These are phyloP conservation scores for Candida bentonensis DNA, from an alignment of 805 yeast genomes.

Conservation along the genomic window DNA sequence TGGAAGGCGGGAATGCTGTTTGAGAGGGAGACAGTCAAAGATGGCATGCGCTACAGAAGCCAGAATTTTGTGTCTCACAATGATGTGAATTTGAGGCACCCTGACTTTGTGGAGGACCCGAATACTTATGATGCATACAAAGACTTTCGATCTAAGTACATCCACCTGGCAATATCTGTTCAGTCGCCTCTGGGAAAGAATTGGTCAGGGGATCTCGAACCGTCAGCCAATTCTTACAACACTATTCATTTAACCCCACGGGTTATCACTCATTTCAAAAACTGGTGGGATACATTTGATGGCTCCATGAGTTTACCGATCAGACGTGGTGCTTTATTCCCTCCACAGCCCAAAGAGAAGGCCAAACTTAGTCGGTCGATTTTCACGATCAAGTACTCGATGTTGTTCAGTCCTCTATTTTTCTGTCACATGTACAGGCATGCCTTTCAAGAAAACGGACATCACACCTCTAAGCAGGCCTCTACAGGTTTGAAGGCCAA, in stretches of 20 bases:
- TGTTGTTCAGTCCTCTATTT: slow-evolving; percentile 58
- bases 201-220: slow-evolving; percentile 4
- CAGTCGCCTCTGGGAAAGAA: slow-evolving; percentile 25
- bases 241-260: slow-evolving; percentile 65
- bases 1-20: slow-evolving; percentile 69
- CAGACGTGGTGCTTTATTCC: slow-evolving; percentile 58
- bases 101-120: slow-evolving; percentile 32
- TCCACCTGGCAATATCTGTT: slow-evolving; percentile 56
- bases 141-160: slow-evolving; percentile 68
- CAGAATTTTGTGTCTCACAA: slow-evolving; percentile 45
- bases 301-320: slow-evolving; percentile 69
- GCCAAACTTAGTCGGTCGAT: slow-evolving; percentile 61
- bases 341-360: slow-evolving; percentile 23
- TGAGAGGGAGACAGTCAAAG: slow-evolving; percentile 39
- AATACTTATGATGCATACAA: slow-evolving; percentile 61
- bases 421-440: slow-evolving; percentile 56
- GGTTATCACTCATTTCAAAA: slow-evolving; percentile 50
- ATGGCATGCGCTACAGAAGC: slow-evolving; percentile 30
- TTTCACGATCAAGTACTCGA: slow-evolving; percentile 65
- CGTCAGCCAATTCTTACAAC: slow-evolving; percentile 33
- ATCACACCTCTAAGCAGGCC: slow-evolving; percentile 27
- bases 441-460: slow-evolving; percentile 24
- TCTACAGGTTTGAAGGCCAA: slow-evolving; percentile 58
- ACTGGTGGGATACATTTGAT: slow-evolving; percentile 82
- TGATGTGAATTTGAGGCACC: slow-evolving; percentile 46